Evolutionary conservation across 495 filamentous ascomycete genomes (phyloP).

Genomic region (Lindgomyces ingoldianus): DNA sequence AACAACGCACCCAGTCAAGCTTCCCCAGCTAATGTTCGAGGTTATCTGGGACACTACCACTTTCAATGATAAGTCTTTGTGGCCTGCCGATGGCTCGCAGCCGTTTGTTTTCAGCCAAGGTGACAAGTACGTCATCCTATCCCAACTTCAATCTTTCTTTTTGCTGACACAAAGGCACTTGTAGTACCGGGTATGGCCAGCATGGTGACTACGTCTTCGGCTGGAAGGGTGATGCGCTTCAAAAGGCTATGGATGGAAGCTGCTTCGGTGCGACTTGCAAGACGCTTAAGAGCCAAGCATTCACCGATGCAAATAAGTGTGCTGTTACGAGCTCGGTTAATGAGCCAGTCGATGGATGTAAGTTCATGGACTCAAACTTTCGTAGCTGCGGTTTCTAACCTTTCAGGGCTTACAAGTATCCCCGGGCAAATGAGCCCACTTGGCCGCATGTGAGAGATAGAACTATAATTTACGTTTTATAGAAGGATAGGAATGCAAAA

Average conservation of each 20-base stretch:
- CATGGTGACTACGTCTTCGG: slow-evolving; percentile 31
- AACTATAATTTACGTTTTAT: no score
- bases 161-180: background rate
- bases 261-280: slow-evolving; percentile 26
- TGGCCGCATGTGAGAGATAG: no score
- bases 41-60: slow-evolving; percentile 28
- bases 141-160: background rate
- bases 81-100: slow-evolving; percentile 27
- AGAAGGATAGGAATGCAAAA: no score
- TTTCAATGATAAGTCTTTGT: slow-evolving; percentile 29
- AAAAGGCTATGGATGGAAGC: slow-evolving; percentile 30
- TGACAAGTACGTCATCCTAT: slow-evolving; percentile 1
- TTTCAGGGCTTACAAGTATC: background rate
- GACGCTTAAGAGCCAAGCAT: slow-evolving; percentile 14
- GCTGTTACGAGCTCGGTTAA: background rate
- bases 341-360: slow-evolving; percentile 1
- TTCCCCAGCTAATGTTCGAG: slow-evolving; percentile 34
- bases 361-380: background rate
- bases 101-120: slow-evolving; percentile 26
- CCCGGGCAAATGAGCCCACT: background rate
- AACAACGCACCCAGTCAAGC: slow-evolving; percentile 32
- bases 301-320: slow-evolving; percentile 1
- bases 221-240: slow-evolving; percentile 26
- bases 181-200: slow-evolving; percentile 26
- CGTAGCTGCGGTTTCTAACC: background rate